Evolutionary conservation across 805 yeast genomes (phyloP).

Genomic region (Candida endomychidarum): DNA sequence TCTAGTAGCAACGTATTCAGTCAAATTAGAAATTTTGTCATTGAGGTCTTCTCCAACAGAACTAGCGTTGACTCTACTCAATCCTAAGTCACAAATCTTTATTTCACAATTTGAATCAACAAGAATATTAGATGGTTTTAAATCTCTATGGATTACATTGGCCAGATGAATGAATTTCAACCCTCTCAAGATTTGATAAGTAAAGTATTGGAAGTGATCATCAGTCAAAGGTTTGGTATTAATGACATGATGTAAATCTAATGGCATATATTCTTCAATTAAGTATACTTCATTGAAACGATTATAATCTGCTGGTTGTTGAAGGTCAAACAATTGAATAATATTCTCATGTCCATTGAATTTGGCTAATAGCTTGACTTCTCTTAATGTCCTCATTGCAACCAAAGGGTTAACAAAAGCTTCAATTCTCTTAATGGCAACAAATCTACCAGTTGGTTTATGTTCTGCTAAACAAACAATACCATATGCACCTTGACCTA

Average conservation of each 20-base stretch:
- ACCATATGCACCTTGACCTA: constrained; percentile 86
- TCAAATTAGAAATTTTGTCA: constrained; percentile 46
- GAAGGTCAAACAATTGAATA: constrained; percentile 63
- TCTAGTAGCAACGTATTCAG: constrained; percentile 81
- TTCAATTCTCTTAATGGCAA: constrained; percentile 75
- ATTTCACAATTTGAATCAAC: constrained; percentile 71
- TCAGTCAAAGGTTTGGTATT: constrained; percentile 55
- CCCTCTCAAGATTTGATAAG: constrained; percentile 69
- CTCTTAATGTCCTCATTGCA: constrained; percentile 70
- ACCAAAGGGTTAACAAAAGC: constrained; percentile 68
- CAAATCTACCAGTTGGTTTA: constrained; percentile 56
- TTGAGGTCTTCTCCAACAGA: neutral
- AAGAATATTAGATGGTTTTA: constrained; percentile 71
- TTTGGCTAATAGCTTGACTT: constrained; percentile 61
- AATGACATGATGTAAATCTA: constrained; percentile 67
- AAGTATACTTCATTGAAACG: constrained; percentile 69
- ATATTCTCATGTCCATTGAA: constrained; percentile 71
- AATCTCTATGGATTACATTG: constrained; percentile 71
- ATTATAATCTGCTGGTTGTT: constrained; percentile 59
- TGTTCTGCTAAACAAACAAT: constrained; percentile 71
- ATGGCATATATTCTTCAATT: constrained; percentile 76
- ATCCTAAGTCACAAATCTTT: constrained; percentile 77
- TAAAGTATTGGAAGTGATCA: constrained; percentile 69
- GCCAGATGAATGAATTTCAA: constrained; percentile 71
- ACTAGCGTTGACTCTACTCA: constrained; percentile 50